These are phyloP conservation scores for Rhododendron kiyosumense DNA, from an alignment of 148 eudicot species.

Conservation along the genomic window DNA sequence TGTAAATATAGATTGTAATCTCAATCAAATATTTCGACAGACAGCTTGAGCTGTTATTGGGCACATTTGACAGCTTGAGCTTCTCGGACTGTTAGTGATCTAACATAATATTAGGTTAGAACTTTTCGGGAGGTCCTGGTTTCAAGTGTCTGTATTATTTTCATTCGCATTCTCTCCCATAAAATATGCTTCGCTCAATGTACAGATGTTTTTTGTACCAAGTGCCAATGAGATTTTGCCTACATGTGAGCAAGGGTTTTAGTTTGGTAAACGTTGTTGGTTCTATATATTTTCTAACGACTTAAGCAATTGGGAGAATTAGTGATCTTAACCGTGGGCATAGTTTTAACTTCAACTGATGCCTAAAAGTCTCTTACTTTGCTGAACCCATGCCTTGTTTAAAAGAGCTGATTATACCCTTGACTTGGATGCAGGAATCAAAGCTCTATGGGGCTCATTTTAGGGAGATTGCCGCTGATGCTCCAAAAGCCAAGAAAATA, in stretches of 20 bases:
- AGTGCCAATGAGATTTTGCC: neutral
- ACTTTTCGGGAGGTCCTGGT: neutral
- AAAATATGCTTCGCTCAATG: neutral
- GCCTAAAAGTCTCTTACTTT: neutral
- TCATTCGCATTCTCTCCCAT: neutral
- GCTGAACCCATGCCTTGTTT: neutral
- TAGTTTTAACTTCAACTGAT: neutral
- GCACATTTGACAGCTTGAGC: neutral
- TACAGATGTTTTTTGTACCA: neutral
- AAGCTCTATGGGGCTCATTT: slow-evolving; percentile 97
- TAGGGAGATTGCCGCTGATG: slow-evolving; percentile 77
- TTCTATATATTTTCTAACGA: neutral
- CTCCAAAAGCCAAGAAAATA: slow-evolving; percentile 87
- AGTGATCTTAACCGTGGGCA: neutral
- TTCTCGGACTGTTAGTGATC: neutral
- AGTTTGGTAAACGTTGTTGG: neutral
- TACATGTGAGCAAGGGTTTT: neutral
- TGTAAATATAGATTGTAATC: neutral
- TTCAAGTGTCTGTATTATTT: neutral
- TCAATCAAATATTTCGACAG: too few species aligned
- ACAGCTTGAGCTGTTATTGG: neutral
- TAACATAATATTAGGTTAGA: neutral
- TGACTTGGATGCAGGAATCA: slow-evolving; percentile 58
- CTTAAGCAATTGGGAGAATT: neutral
- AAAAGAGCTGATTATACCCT: neutral